Percentiles rank a stretch among this genome's conserved stretches.
These are phyloP conservation scores for Phytophthora crassamura DNA, from an alignment of 352 stramenopile species.

Conservation along the genomic window DNA sequence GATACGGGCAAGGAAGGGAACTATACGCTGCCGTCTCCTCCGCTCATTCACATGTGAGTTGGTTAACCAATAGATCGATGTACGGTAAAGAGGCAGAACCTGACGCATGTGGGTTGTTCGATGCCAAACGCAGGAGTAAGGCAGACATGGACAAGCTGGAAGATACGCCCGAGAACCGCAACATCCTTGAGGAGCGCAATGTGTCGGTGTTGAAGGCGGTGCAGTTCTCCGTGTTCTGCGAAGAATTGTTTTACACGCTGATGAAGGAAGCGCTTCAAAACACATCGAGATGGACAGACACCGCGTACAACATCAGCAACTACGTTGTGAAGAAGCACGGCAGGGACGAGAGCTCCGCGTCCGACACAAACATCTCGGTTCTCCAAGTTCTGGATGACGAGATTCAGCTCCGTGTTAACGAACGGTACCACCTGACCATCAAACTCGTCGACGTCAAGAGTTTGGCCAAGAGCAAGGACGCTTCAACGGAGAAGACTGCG, in stretches of 20 bases:
- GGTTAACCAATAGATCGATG: not conserved
- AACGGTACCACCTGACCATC: conserved; percentile 75
- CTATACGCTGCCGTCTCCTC: conserved; percentile 55
- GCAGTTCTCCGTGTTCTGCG: conserved; percentile 88
- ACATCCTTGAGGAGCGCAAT: conserved; percentile 74
- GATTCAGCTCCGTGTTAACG: conserved; percentile 77
- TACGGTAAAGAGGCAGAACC: not conserved
- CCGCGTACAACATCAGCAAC: conserved; percentile 69
- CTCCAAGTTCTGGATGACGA: conserved; percentile 85
- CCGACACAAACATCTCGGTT: conserved; percentile 61
- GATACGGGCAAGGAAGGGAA: conserved; percentile 40
- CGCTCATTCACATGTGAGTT: conserved; percentile 54
- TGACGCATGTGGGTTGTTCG: not conserved
- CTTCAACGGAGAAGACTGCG: conserved; percentile 12
- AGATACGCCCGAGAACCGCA: conserved; percentile 69
- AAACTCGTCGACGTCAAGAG: conserved; percentile 74
- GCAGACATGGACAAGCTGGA: conserved; percentile 60
- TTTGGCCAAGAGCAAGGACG: conserved; percentile 27
- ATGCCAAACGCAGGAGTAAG: conserved; percentile 47
- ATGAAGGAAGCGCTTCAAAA: conserved; percentile 84
- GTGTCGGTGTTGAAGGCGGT: conserved; percentile 74
- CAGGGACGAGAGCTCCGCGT: conserved; percentile 32
- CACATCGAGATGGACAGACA: conserved; percentile 73
- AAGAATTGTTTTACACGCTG: conserved; percentile 85
- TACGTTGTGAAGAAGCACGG: conserved; percentile 59